Evolutionary conservation across 495 filamentous ascomycete genomes (phyloP).

Genomic region (Neurospora sublineolata): DNA sequence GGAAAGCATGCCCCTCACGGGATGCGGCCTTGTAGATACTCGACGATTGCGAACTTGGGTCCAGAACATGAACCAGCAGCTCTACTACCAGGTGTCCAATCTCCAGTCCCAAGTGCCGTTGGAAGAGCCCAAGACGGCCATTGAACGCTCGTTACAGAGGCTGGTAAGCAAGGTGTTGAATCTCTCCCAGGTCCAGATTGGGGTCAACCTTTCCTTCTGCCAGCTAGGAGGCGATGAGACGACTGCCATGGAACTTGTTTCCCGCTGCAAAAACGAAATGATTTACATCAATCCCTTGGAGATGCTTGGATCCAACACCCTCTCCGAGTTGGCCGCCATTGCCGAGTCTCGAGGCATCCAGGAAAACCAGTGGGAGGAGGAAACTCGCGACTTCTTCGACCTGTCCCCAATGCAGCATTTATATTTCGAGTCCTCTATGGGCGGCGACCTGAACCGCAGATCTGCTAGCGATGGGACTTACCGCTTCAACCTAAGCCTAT

Average conservation of each 20-base stretch:
- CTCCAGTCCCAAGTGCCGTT: slow-evolving; percentile 26
- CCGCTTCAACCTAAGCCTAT: slow-evolving; percentile 65
- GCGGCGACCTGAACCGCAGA: slow-evolving; percentile 21
- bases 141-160: slow-evolving; percentile 29
- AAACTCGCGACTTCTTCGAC: slow-evolving; percentile 41
- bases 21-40: slow-evolving; percentile 25
- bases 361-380: slow-evolving; percentile 24
- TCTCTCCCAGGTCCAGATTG: slow-evolving; percentile 25
- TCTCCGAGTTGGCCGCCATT: slow-evolving; percentile 26
- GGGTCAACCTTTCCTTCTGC: slow-evolving; percentile 32
- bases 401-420: slow-evolving; percentile 63
- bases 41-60: slow-evolving; percentile 37
- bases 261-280: slow-evolving; percentile 28
- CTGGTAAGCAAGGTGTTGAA: slow-evolving; percentile 28
- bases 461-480: slow-evolving; percentile 41
- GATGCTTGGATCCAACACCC: slow-evolving; percentile 16
- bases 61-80: slow-evolving; percentile 36
- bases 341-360: slow-evolving; percentile 21
- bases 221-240: slow-evolving; percentile 36
- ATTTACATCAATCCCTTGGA: slow-evolving; percentile 24
- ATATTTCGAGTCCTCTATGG: slow-evolving; percentile 48
- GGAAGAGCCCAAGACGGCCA: slow-evolving; percentile 21
- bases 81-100: slow-evolving; percentile 30
- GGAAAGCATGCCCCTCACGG: slow-evolving; percentile 33
- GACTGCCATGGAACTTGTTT: slow-evolving; percentile 27